phyloP scores from a whole-genome alignment of 176 grass and related monocot genomes.

The Oryza officinalis region DNA sequence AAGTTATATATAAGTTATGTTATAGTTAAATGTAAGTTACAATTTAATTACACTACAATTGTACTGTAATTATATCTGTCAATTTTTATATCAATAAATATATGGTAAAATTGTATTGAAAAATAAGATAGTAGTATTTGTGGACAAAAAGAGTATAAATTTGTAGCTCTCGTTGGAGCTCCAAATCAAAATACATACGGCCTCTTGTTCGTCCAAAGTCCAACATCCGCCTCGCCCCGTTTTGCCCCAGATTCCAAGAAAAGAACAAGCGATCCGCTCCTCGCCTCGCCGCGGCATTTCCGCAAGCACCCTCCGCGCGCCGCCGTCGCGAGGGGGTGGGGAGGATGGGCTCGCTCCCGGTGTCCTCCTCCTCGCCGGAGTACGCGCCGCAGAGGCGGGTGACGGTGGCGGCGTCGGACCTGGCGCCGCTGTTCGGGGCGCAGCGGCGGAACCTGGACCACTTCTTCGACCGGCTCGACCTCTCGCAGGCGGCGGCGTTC shows the following conservation, averaged over 20 bases:
- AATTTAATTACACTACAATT: no score
- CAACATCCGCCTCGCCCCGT: neutral
- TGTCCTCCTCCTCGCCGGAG: neutral
- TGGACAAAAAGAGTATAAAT: no score
- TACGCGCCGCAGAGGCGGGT: neutral
- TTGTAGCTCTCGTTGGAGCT: neutral
- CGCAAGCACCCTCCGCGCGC: slow-evolving; percentile 6
- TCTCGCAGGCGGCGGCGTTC: slow-evolving; percentile 66
- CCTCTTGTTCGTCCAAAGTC: neutral
- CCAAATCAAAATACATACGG: neutral
- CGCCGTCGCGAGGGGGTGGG: neutral
- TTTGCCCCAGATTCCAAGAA: slow-evolving; percentile 21
- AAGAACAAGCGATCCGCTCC: neutral
- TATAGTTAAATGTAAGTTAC: no score
- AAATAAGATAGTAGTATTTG: no score
- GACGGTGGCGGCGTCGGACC: slow-evolving; percentile 49
- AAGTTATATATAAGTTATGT: no score
- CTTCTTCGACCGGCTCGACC: slow-evolving; percentile 84
- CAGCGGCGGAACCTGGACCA: slow-evolving; percentile 74
- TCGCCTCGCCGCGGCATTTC: slow-evolving; percentile 28
- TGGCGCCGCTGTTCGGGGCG: slow-evolving; percentile 54
- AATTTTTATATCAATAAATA: no score
- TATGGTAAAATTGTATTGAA: no score
- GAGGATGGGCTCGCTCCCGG: slow-evolving; percentile 47
- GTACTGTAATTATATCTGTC: no score